Evolutionary conservation across 306 rosid genomes (phyloP), one percentile per base, ranked within the genome.

Genomic region (Gillenia trifoliata): DNA sequence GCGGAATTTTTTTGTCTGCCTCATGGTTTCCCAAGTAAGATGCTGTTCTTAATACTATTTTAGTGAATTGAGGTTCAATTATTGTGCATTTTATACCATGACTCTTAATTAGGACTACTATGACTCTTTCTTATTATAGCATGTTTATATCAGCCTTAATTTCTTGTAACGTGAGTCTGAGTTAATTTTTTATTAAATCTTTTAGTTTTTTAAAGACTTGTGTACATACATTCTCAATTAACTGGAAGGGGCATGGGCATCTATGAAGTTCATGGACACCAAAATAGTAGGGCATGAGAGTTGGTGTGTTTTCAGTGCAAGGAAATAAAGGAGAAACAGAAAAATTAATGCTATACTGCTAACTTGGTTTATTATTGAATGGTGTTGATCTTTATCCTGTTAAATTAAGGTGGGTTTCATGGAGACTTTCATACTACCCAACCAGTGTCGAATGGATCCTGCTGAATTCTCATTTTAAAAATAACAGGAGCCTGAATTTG

Each of bases 1-100:
- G 97, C 85, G 89, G 70, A 94, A 92, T 81, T 91, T 94, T 81
- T 83, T 90, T 82, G 86, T 91, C 69, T 86, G 96, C 81, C 95
- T 94, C 75, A 87, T 90, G 97, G 90, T 92, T 82, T 91, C 98
- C 76, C 98, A 94, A 85, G 98, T 88, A 72, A 72, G 75, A 38
- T 2, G 16, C 54, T 36, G 11, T 47, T 11, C 16, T 28, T 55
- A 10, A 6, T n/a, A 0, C 57, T 31, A 16, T 17, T 47, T 10
- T 47, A 41, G 47, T 19, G 49, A 5, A 43, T 13, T 1, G 82
- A 79, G 84, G 70, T 69, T 66, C 61, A 52, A 23, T 77, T 40
- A 47, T 68, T 34, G 34, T 40, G 17, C 71, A 64, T 45, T 64
- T 61, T n/a, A 25, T 40, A 34, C 25, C 26, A 72, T 33, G 6